Percentiles rank a stretch among this genome's conserved stretches.
Evolutionary conservation across 169 alveolate genomes (phyloP).

Genomic region (Plasmodium coatneyi): DNA sequence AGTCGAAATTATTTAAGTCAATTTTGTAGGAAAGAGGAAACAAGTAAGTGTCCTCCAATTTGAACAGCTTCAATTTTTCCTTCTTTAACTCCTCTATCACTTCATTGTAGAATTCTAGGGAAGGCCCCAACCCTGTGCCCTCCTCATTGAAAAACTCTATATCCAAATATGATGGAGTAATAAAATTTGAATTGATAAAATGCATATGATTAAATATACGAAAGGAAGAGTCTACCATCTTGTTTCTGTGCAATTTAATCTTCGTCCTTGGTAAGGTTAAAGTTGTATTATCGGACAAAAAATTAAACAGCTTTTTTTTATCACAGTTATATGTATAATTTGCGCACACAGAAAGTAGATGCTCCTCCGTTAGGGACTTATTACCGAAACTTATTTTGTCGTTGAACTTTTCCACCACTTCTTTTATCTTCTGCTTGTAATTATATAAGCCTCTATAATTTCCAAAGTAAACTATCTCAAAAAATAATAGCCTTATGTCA

Average conservation of each 20-base stretch:
- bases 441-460: conserved; percentile 74
- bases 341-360: conserved; percentile 71
- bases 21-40: conserved; percentile 72
- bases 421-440: conserved; percentile 73
- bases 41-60: conserved; percentile 49
- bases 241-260: conserved; percentile 59
- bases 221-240: conserved; percentile 52
- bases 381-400: conserved; percentile 48
- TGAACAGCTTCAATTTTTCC: conserved; percentile 70
- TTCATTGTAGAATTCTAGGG: conserved; percentile 80
- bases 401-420: conserved; percentile 74
- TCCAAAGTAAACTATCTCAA: conserved; percentile 66
- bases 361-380: conserved; percentile 57
- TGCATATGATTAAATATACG: conserved; percentile 75
- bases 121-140: conserved; percentile 86
- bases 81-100: conserved; percentile 78
- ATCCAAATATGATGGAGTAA: conserved; percentile 66
- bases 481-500: conserved; percentile 62
- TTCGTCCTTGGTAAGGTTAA: conserved; percentile 70
- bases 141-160: conserved; percentile 78
- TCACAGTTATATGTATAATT: conserved; percentile 68
- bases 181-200: conserved; percentile 61
- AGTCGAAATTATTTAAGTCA: conserved; percentile 71
- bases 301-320: conserved; percentile 59
- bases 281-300: conserved; percentile 45